Base-by-base conservation (phyloP, 352 stramenopile genomes). In the Globisporangium radiosum region DNA sequence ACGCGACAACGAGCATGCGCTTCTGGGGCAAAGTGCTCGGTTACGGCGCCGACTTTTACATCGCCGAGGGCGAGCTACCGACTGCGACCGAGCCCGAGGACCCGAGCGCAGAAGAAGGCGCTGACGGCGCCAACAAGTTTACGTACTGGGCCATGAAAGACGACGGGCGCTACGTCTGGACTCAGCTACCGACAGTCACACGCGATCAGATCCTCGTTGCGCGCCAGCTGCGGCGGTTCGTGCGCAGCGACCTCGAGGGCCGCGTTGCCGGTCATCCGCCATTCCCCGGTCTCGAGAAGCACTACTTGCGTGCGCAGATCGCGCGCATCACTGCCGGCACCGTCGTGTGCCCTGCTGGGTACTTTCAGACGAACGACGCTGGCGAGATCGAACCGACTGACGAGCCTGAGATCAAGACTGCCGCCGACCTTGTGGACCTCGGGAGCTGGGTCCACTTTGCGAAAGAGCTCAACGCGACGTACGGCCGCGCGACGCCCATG, bases 111-210 rank as follows among this genome's bases (percentile, higher is more conserved):
- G 75, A 89, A 44, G 78, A 93, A 70, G 84, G 82, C 1, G 64
- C 62, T 10, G 62, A 66, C 13, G 90, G 90, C 5, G 75, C 64
- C 38, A 97, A 97, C 70, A 93, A 92, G 59, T 89, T 87, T 60
- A 96, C 87, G 11, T 97, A 96, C 66, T 97, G 85, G 86, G 87
- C 84, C 3, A 85, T 92, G 79, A 85, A 86, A 58, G 84, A 90
- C 65, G 71, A 91, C 47, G 78, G 80, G n/a, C 57, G 47, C 45
- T 93, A 90, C 64, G 64, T 85, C 49, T 97, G 90, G 91, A 68
- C 80, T 5, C 79, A 92, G 56, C 65, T 97, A 33, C 87, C 87
- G 6, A 81, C 70, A 36, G 85, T 96, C 8, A 81, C 64, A 10
- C 70, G 76, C 13, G 76, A 88, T 2, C 86, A 96, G 48, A 88